These are phyloP conservation scores for Citrullus amarus DNA, from an alignment of 306 rosid species.

Conservation along the genomic window DNA sequence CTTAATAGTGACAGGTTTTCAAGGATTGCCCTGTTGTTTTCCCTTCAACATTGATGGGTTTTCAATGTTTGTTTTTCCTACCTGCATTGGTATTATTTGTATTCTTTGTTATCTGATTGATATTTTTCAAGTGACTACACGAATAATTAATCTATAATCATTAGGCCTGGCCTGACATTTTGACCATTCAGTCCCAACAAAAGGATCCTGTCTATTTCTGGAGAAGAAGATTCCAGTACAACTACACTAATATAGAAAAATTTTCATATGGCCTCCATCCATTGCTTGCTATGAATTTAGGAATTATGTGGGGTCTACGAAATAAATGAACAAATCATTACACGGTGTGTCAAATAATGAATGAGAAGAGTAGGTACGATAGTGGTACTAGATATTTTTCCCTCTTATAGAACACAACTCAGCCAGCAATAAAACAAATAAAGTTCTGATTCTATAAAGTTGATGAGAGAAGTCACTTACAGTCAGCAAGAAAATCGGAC, in stretches of 20 bases:
- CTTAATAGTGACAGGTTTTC: neutral
- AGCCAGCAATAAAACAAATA: neutral
- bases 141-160: neutral
- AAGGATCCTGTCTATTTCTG: neutral
- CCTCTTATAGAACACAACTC: neutral
- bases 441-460: neutral
- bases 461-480: constrained; percentile 31
- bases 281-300: too few relatives aligned
- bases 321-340: too few relatives aligned
- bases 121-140: neutral
- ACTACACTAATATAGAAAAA: too few relatives aligned
- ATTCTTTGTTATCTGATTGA: neutral
- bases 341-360: too few relatives aligned
- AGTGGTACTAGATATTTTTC: too few relatives aligned
- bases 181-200: neutral
- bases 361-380: too few relatives aligned
- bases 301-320: too few relatives aligned
- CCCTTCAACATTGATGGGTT: neutral
- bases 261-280: too few relatives aligned
- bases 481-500: constrained; percentile 59
- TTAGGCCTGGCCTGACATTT: neutral
- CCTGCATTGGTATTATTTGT: neutral
- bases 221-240: too few relatives aligned
- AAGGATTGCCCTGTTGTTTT: neutral
- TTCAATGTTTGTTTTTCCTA: neutral